Percentiles rank a stretch among this genome's conserved stretches.
Conservation (phyloP, 2,329 filamentous ascomycete genomes). For the Aspergillus candidus region DNA sequence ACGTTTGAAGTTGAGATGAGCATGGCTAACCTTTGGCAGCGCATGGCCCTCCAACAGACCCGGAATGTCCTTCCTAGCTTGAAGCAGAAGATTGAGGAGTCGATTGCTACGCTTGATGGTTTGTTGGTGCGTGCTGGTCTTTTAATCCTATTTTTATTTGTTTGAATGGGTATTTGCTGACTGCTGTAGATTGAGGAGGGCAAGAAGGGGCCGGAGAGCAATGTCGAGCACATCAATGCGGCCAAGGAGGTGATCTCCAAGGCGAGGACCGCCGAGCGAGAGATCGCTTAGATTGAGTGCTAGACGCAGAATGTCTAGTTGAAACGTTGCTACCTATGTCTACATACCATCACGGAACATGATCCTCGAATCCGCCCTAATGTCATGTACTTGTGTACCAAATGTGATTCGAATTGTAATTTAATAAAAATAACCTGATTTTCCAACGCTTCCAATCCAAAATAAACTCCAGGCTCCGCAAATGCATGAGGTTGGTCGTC, state of each 20-base stretch:
- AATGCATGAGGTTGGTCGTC: slow-evolving; percentile 13
- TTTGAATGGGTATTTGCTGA: not conserved
- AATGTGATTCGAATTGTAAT: slow-evolving; percentile 10
- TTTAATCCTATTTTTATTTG: not conserved
- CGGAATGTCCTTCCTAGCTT: slow-evolving; percentile 72
- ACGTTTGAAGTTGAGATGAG: not conserved
- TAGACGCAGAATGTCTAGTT: no score
- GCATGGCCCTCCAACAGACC: slow-evolving; percentile 78
- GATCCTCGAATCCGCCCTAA: not conserved
- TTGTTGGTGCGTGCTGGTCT: slow-evolving; percentile 58
- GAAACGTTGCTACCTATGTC: no score
- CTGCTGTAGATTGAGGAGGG: slow-evolving; percentile 32
- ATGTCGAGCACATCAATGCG: slow-evolving; percentile 37
- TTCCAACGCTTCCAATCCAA: slow-evolving; percentile 17
- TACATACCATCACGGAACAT: not conserved
- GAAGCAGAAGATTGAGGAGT: slow-evolving; percentile 62
- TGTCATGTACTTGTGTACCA: no score
- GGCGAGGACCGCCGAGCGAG: slow-evolving; percentile 34
- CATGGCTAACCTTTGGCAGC: slow-evolving; percentile 43
- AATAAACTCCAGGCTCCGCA: slow-evolving; percentile 23
- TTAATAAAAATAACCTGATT: slow-evolving; percentile 10
- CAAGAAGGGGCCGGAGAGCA: slow-evolving; percentile 34
- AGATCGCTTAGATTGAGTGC: slow-evolving; percentile 25
- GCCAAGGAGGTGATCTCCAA: slow-evolving; percentile 38
- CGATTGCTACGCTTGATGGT: slow-evolving; percentile 67